Evolutionary conservation across 2,329 filamentous ascomycete species (phyloP).

Genomic region (Aspergillus pseudonomiae): DNA sequence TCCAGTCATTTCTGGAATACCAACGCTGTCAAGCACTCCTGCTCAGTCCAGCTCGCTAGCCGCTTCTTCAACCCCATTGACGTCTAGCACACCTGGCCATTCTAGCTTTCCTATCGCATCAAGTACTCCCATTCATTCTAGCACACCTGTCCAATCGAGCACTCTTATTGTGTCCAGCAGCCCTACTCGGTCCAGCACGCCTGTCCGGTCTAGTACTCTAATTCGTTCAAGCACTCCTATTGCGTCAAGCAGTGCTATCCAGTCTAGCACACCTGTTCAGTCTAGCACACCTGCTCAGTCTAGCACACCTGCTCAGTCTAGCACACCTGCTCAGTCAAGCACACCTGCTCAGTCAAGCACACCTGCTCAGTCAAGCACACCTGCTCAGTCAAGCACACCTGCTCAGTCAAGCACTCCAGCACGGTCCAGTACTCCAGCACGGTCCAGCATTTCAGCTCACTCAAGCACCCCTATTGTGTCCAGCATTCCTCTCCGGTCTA

Average conservation of each 20-base stretch:
- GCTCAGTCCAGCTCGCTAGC: slow-evolving; percentile 5
- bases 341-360: slow-evolving; percentile 2
- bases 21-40: slow-evolving; percentile 8
- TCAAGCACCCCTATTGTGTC: slow-evolving; percentile 15
- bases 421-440: slow-evolving; percentile 9
- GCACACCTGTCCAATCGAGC: slow-evolving; percentile 12
- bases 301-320: slow-evolving; percentile 11
- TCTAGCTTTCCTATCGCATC: slow-evolving; percentile 15
- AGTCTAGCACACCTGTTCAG: not conserved
- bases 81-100: slow-evolving; percentile 13
- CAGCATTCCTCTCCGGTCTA: not conserved
- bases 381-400: slow-evolving; percentile 4
- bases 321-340: slow-evolving; percentile 17
- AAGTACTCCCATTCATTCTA: not conserved
- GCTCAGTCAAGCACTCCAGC: slow-evolving; percentile 1
- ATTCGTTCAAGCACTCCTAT: slow-evolving; percentile 7
- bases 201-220: not conserved
- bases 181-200: slow-evolving; percentile 14
- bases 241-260: slow-evolving; percentile 4
- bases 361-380: not conserved
- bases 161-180: slow-evolving; percentile 12
- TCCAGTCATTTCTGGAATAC: slow-evolving; percentile 2
- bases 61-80: not conserved
- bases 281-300: slow-evolving; percentile 2
- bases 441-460: slow-evolving; percentile 10